A percentile compares a stretch with the other conserved stretches of the same genome.
Evolutionary conservation across 1,284 basidiomycete genomes (phyloP).

Genomic region (Agaricales sp.): DNA sequence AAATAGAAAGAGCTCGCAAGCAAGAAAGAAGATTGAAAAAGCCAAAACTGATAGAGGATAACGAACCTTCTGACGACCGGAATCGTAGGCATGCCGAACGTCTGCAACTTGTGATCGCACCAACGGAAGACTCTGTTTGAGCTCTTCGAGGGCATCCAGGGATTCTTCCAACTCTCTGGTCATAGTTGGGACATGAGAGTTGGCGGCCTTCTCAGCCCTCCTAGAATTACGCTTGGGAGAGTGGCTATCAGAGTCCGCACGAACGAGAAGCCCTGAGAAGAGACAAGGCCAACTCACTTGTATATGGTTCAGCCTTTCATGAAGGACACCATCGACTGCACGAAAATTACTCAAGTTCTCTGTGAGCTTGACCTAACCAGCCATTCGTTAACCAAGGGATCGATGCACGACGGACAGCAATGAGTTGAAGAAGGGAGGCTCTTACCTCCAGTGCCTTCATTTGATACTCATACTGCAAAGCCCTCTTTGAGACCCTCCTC

Average conservation of each 20-base stretch:
- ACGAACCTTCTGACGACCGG: slow-evolving; percentile 52
- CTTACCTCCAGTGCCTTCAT: background rate
- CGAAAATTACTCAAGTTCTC: slow-evolving; percentile 1
- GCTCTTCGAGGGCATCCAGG: slow-evolving; percentile 36
- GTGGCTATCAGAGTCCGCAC: background rate
- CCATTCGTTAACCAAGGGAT: background rate
- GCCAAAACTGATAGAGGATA: background rate
- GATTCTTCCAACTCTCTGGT: slow-evolving; percentile 47
- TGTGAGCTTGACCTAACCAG: background rate
- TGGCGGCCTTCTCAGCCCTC: slow-evolving; percentile 44
- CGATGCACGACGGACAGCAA: background rate
- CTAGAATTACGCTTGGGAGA: slow-evolving; percentile 41
- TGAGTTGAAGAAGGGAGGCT: background rate
- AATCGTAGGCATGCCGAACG: slow-evolving; percentile 53
- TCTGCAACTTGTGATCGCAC: slow-evolving; percentile 48
- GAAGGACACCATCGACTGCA: background rate
- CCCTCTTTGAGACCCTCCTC: background rate
- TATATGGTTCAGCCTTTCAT: background rate
- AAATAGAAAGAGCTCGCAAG: background rate
- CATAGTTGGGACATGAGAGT: slow-evolving; percentile 49
- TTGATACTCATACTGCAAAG: background rate
- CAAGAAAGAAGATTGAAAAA: background rate
- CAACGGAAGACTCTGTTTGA: slow-evolving; percentile 41
- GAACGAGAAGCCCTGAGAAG: background rate
- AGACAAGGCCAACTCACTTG: background rate